A percentile compares a stretch with the other conserved stretches of the same genome.
phyloP scores from a whole-genome alignment of 257 asterid genomes.

The Jacaranda mimosifolia region DNA sequence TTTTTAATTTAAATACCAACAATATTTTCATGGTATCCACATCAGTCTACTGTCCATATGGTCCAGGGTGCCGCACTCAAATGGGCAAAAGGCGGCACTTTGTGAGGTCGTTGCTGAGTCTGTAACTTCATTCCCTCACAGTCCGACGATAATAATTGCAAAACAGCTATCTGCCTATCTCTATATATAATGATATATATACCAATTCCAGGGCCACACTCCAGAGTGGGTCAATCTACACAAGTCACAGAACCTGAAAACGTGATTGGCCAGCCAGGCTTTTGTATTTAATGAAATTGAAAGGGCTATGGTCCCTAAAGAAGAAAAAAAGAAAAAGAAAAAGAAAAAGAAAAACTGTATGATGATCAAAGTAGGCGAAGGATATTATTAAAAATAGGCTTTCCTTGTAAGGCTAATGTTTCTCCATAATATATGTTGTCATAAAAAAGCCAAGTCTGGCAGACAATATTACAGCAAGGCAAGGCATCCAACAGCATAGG shows the following conservation, averaged over 20 bases:
- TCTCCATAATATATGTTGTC: slow-evolving; percentile 9
- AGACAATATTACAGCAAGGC: slow-evolving; percentile 28
- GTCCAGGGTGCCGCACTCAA: no score
- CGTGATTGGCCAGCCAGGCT: not conserved
- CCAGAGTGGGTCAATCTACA: not conserved
- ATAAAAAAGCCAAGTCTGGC: slow-evolving; percentile 25
- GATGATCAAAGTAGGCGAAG: slow-evolving; percentile 20
- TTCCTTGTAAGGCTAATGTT: slow-evolving; percentile 19
- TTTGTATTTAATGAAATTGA: not conserved
- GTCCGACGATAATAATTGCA: no score
- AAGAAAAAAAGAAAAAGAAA: no score
- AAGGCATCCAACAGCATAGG: slow-evolving; percentile 3
- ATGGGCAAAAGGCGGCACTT: no score
- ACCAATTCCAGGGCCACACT: not conserved
- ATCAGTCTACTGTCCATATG: no score
- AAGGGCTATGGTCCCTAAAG: no score
- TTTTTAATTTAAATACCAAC: no score
- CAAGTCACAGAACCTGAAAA: slow-evolving; percentile 14
- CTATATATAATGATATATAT: not conserved
- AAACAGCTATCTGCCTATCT: no score
- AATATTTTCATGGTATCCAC: no score
- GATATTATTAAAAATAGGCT: slow-evolving; percentile 7
- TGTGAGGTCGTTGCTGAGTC: no score
- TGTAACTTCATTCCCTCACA: not conserved
- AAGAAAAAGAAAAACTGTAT: not conserved